Percentiles rank a stretch among this genome's conserved stretches.
Evolutionary conservation across 345 rosid genomes (phyloP).

Genomic region (Pistacia vera): DNA sequence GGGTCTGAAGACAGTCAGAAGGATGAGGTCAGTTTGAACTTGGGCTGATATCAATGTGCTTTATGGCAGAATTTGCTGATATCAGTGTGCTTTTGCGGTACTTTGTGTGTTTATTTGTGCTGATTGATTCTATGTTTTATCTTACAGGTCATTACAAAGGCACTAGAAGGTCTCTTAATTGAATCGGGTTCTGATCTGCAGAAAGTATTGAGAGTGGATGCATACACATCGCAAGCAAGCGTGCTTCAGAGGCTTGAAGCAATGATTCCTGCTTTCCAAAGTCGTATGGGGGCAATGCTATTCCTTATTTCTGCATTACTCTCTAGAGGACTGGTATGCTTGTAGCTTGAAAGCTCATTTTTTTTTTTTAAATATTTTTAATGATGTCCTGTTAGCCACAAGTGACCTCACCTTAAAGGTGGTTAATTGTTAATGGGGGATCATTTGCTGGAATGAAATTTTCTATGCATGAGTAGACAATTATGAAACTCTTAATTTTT

Average conservation of each 20-base stretch:
- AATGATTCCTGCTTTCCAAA: constrained; percentile 72
- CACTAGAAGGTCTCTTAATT: constrained; percentile 66
- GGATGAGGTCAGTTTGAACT: constrained; percentile 57
- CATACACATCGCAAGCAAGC: constrained; percentile 50
- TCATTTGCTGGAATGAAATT: background rate
- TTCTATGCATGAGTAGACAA: background rate
- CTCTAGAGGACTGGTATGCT: constrained; percentile 94
- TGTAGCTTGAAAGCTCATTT: constrained; percentile 9
- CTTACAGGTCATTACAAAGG: constrained; percentile 52
- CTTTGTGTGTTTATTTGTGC: background rate
- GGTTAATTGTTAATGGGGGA: background rate
- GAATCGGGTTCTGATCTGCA: constrained; percentile 85
- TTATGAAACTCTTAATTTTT: background rate
- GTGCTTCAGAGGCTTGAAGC: constrained; percentile 58
- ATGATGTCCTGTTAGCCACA: background rate
- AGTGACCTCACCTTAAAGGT: background rate
- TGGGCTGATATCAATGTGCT: constrained; percentile 14
- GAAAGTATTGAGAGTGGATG: constrained; percentile 67
- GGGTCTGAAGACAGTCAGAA: constrained; percentile 32
- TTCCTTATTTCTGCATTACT: constrained; percentile 95
- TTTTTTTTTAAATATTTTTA: background rate
- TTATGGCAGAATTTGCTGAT: constrained; percentile 15
- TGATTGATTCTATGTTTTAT: constrained; percentile 16
- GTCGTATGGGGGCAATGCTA: constrained; percentile 93
- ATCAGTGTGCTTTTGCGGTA: constrained; percentile 20